Evolutionary conservation across 768 basidiomycete species (phyloP).

Genomic region (Xerocomellus chrysenteron): DNA sequence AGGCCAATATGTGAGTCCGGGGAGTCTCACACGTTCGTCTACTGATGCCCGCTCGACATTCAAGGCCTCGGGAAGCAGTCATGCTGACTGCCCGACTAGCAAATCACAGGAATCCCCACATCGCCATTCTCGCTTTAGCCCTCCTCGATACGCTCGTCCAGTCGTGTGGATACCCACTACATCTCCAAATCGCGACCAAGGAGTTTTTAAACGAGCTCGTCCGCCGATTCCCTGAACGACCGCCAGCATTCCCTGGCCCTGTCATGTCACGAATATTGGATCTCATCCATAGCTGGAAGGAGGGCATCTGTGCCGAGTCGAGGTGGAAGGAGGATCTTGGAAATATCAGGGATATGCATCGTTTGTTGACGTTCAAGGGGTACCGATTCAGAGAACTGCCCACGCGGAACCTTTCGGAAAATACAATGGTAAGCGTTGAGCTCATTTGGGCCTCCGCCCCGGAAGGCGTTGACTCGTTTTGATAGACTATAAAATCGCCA

Average conservation of each 20-base stretch:
- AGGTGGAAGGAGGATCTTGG: constrained; percentile 96
- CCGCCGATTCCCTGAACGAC: constrained; percentile 94
- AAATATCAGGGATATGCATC: constrained; percentile 97
- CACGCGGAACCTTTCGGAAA: constrained; percentile 17
- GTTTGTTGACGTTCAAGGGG: constrained; percentile 91
- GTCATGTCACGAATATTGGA: constrained; percentile 96
- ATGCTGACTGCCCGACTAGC: constrained; percentile 81
- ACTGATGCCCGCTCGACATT: background rate
- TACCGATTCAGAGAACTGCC: constrained; percentile 65
- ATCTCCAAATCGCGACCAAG: constrained; percentile 95
- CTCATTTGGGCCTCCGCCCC: background rate
- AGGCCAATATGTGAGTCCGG: constrained; percentile 84
- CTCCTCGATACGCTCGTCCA: constrained; percentile 91
- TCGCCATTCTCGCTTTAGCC: constrained; percentile 81
- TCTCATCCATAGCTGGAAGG: constrained; percentile 47
- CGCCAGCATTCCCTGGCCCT: constrained; percentile 90
- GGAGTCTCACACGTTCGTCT: too few species aligned
- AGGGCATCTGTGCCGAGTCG: constrained; percentile 20
- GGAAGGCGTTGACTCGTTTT: background rate
- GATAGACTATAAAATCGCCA: constrained; percentile 86
- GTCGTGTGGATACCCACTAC: constrained; percentile 95
- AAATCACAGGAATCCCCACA: constrained; percentile 92
- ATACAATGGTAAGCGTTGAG: constrained; percentile 21
- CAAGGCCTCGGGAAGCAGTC: constrained; percentile 87
- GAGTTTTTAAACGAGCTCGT: constrained; percentile 99